phyloP scores from a whole-genome alignment of 1,284 basidiomycete species.

The Puccinia hordei region DNA sequence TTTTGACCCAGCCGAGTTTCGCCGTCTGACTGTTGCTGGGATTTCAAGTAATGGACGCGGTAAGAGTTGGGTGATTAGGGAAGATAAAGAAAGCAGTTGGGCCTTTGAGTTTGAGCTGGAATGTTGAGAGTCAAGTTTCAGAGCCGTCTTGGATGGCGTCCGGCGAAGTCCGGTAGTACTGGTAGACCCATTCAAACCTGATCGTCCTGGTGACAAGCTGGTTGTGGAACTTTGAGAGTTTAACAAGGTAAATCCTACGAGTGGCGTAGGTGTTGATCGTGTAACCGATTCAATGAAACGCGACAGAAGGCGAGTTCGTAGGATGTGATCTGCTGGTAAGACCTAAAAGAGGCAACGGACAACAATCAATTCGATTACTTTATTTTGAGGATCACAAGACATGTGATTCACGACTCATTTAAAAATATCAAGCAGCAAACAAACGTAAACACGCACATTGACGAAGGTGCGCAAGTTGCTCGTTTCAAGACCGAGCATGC shows the following conservation, averaged over 20 bases:
- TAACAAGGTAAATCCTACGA: not conserved
- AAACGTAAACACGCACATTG: not conserved
- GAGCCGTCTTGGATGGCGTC: not conserved
- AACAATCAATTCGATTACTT: too few relatives aligned
- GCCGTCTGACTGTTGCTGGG: not conserved
- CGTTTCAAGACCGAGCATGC: conserved; percentile 22
- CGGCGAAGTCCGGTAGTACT: conserved; percentile 5
- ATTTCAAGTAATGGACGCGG: conserved; percentile 30
- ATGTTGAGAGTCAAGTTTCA: not conserved
- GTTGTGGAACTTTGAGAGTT: not conserved
- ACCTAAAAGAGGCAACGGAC: too few relatives aligned
- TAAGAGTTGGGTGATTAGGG: conserved; percentile 23
- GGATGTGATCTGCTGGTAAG: too few relatives aligned
- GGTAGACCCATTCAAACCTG: not conserved
- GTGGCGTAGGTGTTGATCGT: not conserved
- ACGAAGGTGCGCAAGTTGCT: conserved; percentile 14
- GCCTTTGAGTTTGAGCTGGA: conserved; percentile 10
- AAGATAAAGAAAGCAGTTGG: not conserved
- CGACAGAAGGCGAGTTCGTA: conserved; percentile 25
- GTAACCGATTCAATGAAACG: conserved; percentile 27
- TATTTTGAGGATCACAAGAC: too few relatives aligned
- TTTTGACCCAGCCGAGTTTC: not conserved
- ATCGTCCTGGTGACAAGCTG: conserved; percentile 3
- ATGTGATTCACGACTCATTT: too few relatives aligned
- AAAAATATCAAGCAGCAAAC: not conserved